Evolutionary conservation across 495 filamentous ascomycete species (phyloP).

Genomic region (Daldinia grandis): DNA sequence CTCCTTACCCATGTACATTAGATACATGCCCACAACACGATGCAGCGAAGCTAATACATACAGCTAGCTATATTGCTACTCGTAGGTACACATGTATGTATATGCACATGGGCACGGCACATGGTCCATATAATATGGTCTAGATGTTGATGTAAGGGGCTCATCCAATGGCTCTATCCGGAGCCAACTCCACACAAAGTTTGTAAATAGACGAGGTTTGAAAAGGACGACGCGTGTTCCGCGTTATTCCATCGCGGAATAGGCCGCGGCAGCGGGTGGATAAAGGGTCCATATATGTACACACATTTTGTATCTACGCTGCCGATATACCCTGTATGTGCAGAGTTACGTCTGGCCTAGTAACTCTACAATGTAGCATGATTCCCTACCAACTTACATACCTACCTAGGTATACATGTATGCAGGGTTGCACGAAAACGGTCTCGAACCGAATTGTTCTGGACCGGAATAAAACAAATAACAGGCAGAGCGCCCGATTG

Average conservation of each 20-base stretch:
- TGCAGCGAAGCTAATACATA: constrained; percentile 13
- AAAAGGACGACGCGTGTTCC: constrained; percentile 1
- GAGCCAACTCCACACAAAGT: constrained; percentile 16
- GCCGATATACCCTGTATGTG: neutral
- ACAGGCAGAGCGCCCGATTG: constrained; percentile 21
- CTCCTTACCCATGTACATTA: constrained; percentile 7
- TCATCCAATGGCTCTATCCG: constrained; percentile 14
- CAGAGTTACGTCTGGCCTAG: constrained; percentile 1
- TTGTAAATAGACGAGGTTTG: neutral
- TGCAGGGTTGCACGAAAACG: constrained; percentile 11
- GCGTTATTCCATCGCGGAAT: constrained; percentile 3
- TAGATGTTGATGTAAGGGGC: constrained; percentile 20
- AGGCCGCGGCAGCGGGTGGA: neutral
- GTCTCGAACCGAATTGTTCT: constrained; percentile 6
- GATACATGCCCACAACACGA: neutral
- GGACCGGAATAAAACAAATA: neutral
- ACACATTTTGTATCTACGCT: neutral
- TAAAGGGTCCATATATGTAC: constrained; percentile 4
- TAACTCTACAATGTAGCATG: neutral
- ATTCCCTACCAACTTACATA: neutral
- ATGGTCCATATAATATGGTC: constrained; percentile 7
- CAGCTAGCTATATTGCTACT: constrained; percentile 11
- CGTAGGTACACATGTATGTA: neutral
- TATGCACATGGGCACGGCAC: neutral
- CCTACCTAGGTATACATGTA: too few relatives aligned